These are phyloP conservation scores for Pseudopediastrum boryanum DNA, from an alignment of 139 green algal genomes.

Conservation along the genomic window DNA sequence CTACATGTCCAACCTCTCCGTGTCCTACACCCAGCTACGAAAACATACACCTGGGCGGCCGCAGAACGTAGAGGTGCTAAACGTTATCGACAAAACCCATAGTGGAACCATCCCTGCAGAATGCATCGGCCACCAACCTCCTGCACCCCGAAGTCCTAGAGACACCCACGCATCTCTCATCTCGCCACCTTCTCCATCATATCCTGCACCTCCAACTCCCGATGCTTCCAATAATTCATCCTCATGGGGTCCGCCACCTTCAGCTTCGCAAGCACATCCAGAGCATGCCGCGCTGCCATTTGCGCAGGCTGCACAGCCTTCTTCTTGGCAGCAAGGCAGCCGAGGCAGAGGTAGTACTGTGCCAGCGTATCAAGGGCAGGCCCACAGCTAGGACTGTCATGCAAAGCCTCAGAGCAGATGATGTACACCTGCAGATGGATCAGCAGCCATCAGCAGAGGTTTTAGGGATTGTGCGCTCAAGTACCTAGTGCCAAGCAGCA, in stretches of 20 bases:
- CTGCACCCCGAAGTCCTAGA: no score
- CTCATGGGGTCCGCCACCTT: slow-evolving; percentile 50
- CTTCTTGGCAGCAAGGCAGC: neutral
- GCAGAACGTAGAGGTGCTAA: no score
- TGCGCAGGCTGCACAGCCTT: neutral
- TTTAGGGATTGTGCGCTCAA: neutral
- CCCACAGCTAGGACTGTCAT: slow-evolving; percentile 38
- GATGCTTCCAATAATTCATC: slow-evolving; percentile 39
- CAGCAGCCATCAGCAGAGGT: neutral
- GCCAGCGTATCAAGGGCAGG: slow-evolving; percentile 56
- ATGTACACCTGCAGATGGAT: slow-evolving; percentile 46
- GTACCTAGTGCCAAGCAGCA: no score
- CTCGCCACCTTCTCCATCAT: no score
- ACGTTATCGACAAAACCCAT: no score
- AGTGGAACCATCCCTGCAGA: no score
- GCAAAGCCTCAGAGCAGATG: slow-evolving; percentile 56
- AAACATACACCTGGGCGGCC: no score
- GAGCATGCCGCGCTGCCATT: neutral
- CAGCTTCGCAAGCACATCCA: slow-evolving; percentile 20
- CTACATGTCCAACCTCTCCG: no score
- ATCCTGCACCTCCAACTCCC: slow-evolving; percentile 2
- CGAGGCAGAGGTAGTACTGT: slow-evolving; percentile 44
- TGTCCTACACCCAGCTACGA: no score
- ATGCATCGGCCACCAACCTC: no score
- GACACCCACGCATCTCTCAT: no score